Evolutionary conservation across 768 basidiomycete species (phyloP).

Genomic region (Inosperma sp.): DNA sequence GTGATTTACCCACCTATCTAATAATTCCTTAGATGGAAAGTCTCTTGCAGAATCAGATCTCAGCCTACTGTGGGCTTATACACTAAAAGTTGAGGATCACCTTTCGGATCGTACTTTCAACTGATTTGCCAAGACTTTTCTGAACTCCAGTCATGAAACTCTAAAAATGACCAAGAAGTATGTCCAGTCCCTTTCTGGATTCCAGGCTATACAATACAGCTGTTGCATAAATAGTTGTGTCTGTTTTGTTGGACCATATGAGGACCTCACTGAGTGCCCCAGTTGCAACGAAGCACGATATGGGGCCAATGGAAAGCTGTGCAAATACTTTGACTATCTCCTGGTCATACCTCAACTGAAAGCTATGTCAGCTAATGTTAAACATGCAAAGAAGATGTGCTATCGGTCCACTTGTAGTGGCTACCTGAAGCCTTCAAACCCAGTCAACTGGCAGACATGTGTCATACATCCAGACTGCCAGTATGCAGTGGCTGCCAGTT

Average conservation of each 20-base stretch:
- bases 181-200: background rate
- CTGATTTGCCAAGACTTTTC: too few relatives aligned
- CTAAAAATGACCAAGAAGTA: background rate
- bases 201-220: too few relatives aligned
- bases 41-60: background rate
- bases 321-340: constrained; percentile 39
- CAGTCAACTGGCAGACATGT: too few relatives aligned
- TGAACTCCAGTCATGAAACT: background rate
- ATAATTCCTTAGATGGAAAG: background rate
- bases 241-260: constrained; percentile 23
- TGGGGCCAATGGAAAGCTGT: too few relatives aligned
- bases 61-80: too few relatives aligned
- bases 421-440: too few relatives aligned
- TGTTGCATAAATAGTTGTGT: too few relatives aligned
- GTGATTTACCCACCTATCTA: background rate
- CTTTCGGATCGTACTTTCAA: background rate
- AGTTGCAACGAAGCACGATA: constrained; percentile 26
- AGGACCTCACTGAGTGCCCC: constrained; percentile 23
- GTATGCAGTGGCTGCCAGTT: too few relatives aligned
- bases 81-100: background rate
- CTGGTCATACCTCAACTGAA: constrained; percentile 26
- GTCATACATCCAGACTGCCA: too few relatives aligned
- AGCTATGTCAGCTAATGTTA: constrained; percentile 19
- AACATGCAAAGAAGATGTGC: constrained; percentile 18
- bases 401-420: too few relatives aligned